phyloP scores from a whole-genome alignment of 2,329 filamentous ascomycete genomes.

The Leptodontidium sp. region DNA sequence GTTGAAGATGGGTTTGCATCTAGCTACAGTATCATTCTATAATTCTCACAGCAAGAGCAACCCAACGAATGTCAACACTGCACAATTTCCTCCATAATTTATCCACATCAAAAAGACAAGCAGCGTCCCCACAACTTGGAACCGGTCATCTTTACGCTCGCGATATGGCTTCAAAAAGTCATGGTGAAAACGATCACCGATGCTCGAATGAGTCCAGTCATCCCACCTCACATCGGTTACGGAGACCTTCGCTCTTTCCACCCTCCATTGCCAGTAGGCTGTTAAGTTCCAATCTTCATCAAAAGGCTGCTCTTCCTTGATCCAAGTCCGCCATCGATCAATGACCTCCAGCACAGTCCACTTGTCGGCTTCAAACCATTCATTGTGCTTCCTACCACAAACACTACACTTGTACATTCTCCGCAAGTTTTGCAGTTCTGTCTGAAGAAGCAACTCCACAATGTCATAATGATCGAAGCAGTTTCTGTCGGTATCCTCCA shows the following conservation, averaged over 20 bases:
- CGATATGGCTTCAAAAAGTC: constrained; percentile 18
- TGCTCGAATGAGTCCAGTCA: constrained; percentile 23
- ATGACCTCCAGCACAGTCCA: constrained; percentile 26
- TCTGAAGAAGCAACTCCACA: constrained; percentile 27
- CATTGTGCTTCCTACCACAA: constrained; percentile 20
- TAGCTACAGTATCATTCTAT: background rate
- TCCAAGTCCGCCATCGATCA: constrained; percentile 31
- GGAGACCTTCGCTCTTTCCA: constrained; percentile 23
- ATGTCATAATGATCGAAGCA: constrained; percentile 27
- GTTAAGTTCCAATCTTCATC: constrained; percentile 24
- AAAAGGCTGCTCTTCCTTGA: constrained; percentile 29
- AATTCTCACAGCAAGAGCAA: constrained; percentile 1
- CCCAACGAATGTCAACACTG: background rate
- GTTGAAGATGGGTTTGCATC: background rate
- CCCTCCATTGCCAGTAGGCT: constrained; percentile 34
- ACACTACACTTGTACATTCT: constrained; percentile 23
- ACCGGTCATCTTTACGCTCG: constrained; percentile 19
- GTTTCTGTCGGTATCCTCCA: constrained; percentile 19
- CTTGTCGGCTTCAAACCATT: constrained; percentile 33
- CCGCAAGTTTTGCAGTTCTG: constrained; percentile 30
- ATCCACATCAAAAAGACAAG: background rate
- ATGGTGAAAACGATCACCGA: background rate
- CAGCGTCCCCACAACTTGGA: constrained; percentile 6
- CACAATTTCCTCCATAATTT: background rate
- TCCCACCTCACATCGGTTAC: constrained; percentile 31